Conservation (phyloP, 345 rosid species). For the Eucalyptus cladocalyx region DNA sequence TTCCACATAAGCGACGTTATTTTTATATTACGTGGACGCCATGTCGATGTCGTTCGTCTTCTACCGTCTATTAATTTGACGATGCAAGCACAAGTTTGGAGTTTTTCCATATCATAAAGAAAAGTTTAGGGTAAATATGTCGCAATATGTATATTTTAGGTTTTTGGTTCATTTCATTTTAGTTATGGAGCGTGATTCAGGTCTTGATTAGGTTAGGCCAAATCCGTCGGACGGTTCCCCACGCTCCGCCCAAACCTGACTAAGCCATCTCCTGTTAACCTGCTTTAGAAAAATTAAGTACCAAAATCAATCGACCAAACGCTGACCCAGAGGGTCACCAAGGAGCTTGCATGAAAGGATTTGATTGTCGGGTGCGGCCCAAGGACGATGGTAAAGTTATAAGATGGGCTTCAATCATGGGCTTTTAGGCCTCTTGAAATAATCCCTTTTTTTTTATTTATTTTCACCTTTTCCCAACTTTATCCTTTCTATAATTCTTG, state of each 20-base stretch:
- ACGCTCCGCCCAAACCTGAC: not conserved
- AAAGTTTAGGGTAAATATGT: accelerated
- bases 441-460: not conserved
- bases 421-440: not conserved
- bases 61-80: not conserved
- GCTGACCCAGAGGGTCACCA: no score
- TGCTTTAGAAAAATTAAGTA: not conserved
- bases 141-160: not conserved
- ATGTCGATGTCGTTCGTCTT: not conserved
- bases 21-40: not conserved
- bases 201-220: not conserved
- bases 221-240: not conserved
- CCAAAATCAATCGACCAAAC: no score
- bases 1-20: not conserved
- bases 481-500: not conserved
- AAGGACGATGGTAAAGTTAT: not conserved
- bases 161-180: not conserved
- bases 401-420: not conserved
- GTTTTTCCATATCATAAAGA: not conserved
- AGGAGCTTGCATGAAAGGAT: no score
- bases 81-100: not conserved
- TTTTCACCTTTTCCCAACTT: not conserved
- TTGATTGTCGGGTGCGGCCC: no score
- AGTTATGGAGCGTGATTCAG: not conserved
- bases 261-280: not conserved